Evolutionary conservation across 140 eudicot species (phyloP).

Genomic region (Artemisia princeps): DNA sequence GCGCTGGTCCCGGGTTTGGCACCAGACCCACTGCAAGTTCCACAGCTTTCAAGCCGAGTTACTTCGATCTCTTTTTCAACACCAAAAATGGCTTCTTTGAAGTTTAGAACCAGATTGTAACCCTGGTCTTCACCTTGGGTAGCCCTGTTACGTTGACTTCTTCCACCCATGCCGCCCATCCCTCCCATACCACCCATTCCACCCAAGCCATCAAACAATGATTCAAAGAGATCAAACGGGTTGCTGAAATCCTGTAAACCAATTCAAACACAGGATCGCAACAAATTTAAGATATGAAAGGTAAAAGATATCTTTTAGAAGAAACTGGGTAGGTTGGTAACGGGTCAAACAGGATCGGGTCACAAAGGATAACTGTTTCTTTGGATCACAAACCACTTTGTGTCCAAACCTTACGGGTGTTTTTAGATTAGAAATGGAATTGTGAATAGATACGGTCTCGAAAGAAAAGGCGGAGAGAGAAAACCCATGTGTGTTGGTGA

Average conservation of each 20-base stretch:
- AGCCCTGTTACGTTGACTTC: slow-evolving; percentile 53
- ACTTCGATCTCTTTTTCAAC: slow-evolving; percentile 86
- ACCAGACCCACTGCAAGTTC: slow-evolving; percentile 86
- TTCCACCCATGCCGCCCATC: slow-evolving; percentile 58
- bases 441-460: too few relatives aligned
- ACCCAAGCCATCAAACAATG: slow-evolving; percentile 50
- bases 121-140: slow-evolving; percentile 83
- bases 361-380: not conserved
- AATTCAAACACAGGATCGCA: slow-evolving; percentile 1
- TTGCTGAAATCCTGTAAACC: slow-evolving; percentile 74
- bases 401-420: too few relatives aligned
- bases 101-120: slow-evolving; percentile 62
- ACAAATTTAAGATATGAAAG: slow-evolving; percentile 2
- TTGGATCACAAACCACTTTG: not conserved
- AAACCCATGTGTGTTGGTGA: too few relatives aligned
- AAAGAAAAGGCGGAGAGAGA: too few relatives aligned
- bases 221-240: slow-evolving; percentile 85
- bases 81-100: slow-evolving; percentile 94
- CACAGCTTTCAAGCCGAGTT: slow-evolving; percentile 65
- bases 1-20: slow-evolving; percentile 77
- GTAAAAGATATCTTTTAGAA: not conserved
- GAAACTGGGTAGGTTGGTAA: not conserved
- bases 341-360: not conserved
- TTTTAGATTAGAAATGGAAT: too few relatives aligned
- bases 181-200: slow-evolving; percentile 85